A percentile compares a stretch with the other conserved stretches of the same genome.
These are phyloP conservation scores for Fraxinus dipetala DNA, from an alignment of 305 asterid species.

Conservation along the genomic window DNA sequence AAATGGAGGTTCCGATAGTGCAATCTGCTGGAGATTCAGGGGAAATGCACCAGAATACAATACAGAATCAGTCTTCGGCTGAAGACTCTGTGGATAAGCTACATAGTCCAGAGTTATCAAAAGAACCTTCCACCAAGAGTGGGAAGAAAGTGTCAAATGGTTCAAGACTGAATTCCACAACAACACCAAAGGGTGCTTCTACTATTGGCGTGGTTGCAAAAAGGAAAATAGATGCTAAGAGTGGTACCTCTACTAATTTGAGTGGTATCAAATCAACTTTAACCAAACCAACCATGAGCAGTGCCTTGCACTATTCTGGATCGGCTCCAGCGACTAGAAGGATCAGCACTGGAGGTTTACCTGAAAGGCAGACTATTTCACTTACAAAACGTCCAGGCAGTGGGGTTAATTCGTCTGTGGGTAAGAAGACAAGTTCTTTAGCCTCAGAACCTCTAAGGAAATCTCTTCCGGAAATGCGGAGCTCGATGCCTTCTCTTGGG, in stretches of 20 bases:
- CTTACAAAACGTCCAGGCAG: slow-evolving; percentile 43
- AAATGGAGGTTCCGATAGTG: slow-evolving; percentile 43
- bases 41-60: slow-evolving; percentile 27
- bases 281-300: slow-evolving; percentile 65
- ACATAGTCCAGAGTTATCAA: slow-evolving; percentile 28
- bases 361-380: slow-evolving; percentile 59
- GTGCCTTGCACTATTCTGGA: slow-evolving; percentile 59
- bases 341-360: slow-evolving; percentile 80
- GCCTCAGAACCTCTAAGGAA: slow-evolving; percentile 62
- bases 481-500: slow-evolving; percentile 49
- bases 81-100: slow-evolving; percentile 23
- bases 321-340: slow-evolving; percentile 57
- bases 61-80: slow-evolving; percentile 21
- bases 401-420: slow-evolving; percentile 33
- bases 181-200: slow-evolving; percentile 30
- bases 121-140: slow-evolving; percentile 39
- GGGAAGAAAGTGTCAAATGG: slow-evolving; percentile 40
- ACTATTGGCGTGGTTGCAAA: slow-evolving; percentile 28
- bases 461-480: slow-evolving; percentile 71
- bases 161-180: slow-evolving; percentile 36
- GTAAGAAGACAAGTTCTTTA: slow-evolving; percentile 46
- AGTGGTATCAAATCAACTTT: slow-evolving; percentile 43
- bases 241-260: slow-evolving; percentile 34
- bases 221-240: slow-evolving; percentile 42
- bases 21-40: slow-evolving; percentile 38